These are phyloP conservation scores for Ophiocordyceps camponoti-leonardi DNA, from an alignment of 2,329 filamentous ascomycete genomes.

Conservation along the genomic window DNA sequence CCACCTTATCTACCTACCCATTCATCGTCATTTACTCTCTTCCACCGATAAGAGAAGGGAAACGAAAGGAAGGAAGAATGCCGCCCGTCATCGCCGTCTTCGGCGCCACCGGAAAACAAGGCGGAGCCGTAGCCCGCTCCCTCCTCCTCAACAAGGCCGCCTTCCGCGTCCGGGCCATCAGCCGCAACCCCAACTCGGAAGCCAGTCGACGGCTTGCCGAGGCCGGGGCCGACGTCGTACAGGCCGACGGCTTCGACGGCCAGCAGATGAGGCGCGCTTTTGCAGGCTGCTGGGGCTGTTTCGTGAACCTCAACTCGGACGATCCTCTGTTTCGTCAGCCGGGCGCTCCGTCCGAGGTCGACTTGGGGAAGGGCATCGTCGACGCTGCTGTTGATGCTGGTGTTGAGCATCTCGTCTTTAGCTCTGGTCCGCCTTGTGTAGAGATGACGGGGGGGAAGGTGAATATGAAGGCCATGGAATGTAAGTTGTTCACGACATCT, in stretches of 20 bases:
- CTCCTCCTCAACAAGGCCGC: neutral
- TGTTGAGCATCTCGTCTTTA: slow-evolving; percentile 11
- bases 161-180: neutral
- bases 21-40: neutral
- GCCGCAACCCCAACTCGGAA: neutral
- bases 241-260: neutral
- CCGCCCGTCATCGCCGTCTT: neutral
- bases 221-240: neutral
- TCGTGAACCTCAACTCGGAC: slow-evolving; percentile 7
- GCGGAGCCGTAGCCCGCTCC: neutral
- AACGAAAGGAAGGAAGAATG: neutral
- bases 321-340: slow-evolving; percentile 3
- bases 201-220: neutral
- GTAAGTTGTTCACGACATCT: neutral
- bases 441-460: neutral
- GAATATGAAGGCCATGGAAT: neutral
- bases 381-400: slow-evolving; percentile 9
- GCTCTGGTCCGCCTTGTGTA: slow-evolving; percentile 4
- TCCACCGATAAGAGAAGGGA: no score
- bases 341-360: slow-evolving; percentile 10
- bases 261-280: slow-evolving; percentile 1
- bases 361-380: slow-evolving; percentile 11
- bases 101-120: neutral
- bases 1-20: neutral
- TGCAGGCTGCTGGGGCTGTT: slow-evolving; percentile 4